These are phyloP conservation scores for Amanita rubescens DNA, from an alignment of 768 basidiomycete species.

Conservation along the genomic window DNA sequence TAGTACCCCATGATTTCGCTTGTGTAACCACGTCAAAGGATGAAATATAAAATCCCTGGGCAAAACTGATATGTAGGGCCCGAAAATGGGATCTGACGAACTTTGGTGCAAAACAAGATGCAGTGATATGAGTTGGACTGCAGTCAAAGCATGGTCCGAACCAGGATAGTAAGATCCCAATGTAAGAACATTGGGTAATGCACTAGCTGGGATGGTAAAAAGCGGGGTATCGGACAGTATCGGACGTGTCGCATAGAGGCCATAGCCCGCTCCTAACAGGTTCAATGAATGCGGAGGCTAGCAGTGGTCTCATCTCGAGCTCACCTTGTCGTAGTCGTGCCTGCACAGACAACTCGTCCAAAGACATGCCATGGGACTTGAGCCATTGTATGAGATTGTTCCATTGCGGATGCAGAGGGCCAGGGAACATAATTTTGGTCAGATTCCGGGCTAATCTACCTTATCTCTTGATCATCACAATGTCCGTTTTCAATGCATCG, in stretches of 20 bases:
- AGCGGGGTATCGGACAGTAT: constrained; percentile 48
- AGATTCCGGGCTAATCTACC: neutral
- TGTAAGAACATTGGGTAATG: constrained; percentile 69
- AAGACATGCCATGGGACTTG: constrained; percentile 37
- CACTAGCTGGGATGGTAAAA: constrained; percentile 62
- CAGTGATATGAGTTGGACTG: constrained; percentile 71
- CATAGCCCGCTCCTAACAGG: constrained; percentile 54
- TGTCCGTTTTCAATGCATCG: constrained; percentile 79
- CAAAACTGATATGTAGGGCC: constrained; percentile 74
- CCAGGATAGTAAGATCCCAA: constrained; percentile 52
- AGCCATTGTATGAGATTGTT: constrained; percentile 47
- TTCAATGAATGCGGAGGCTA: neutral
- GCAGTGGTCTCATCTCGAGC: neutral
- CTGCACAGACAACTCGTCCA: constrained; percentile 40
- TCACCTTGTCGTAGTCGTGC: constrained; percentile 31
- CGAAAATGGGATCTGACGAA: constrained; percentile 50
- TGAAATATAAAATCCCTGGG: constrained; percentile 70
- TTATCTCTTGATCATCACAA: constrained; percentile 17
- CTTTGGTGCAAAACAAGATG: constrained; percentile 64
- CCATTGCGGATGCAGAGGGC: constrained; percentile 36
- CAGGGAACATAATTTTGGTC: neutral
- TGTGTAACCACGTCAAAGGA: constrained; percentile 72
- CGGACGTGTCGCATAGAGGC: constrained; percentile 45
- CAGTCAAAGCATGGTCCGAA: constrained; percentile 34
- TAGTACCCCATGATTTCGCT: constrained; percentile 13